Conservation (phyloP, 2,329 filamentous ascomycete genomes). For the Fusarium lateritium region DNA sequence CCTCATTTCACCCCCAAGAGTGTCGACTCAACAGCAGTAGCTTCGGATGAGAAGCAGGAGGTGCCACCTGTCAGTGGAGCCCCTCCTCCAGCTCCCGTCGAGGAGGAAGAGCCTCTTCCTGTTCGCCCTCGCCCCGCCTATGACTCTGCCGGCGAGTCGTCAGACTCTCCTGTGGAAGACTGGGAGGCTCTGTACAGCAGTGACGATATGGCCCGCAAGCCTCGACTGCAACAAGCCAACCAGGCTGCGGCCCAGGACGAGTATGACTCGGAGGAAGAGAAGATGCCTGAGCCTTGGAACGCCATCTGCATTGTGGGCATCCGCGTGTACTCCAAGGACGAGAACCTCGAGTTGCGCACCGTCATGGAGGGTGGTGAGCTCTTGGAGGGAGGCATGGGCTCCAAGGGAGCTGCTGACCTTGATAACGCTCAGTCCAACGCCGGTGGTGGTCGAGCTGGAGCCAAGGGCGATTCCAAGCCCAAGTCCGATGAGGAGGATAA, state of each 20-base stretch:
- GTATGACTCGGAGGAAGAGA: conserved; percentile 71
- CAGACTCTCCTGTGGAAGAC: conserved; percentile 72
- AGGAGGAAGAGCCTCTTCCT: conserved; percentile 37
- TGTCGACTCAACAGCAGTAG: conserved; percentile 45
- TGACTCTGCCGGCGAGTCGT: conserved; percentile 68
- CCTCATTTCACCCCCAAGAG: conserved; percentile 54
- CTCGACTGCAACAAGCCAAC: conserved; percentile 57
- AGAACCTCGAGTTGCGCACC: conserved; percentile 66
- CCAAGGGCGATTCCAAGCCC: conserved; percentile 21
- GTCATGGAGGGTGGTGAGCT: conserved; percentile 70
- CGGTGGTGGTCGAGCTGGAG: conserved; percentile 59
- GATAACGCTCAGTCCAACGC: conserved; percentile 72
- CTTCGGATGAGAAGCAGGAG: conserved; percentile 53
- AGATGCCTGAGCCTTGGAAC: conserved; percentile 72
- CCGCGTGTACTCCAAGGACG: conserved; percentile 73
- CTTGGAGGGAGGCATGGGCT: conserved; percentile 69
- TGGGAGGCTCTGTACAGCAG: conserved; percentile 72
- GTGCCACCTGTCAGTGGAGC: conserved; percentile 51
- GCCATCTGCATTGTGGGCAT: conserved; percentile 73
- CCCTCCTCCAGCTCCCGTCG: conserved; percentile 42
- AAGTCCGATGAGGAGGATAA: conserved; percentile 21
- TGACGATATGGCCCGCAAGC: conserved; percentile 70
- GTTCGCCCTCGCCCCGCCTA: conserved; percentile 51
- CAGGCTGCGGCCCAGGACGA: conserved; percentile 54
- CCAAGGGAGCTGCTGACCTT: conserved; percentile 68